Evolutionary conservation across 1,284 basidiomycete genomes (phyloP).

Genomic region (Pyrrhoderma lamaoense): DNA sequence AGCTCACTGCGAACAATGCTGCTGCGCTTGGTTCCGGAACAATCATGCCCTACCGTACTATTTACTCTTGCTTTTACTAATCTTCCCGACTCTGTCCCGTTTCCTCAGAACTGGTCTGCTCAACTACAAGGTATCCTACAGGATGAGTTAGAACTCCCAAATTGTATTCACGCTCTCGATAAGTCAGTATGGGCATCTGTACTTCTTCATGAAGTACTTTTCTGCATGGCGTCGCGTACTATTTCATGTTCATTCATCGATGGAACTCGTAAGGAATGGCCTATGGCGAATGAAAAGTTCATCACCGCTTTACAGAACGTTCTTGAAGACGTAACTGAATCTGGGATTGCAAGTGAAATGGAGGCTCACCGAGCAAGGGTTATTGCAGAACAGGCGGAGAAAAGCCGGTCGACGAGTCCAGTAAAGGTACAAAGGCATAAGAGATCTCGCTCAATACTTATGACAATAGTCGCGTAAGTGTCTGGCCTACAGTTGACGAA

Average conservation of each 20-base stretch:
- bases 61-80: constrained; percentile 58
- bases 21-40: constrained; percentile 54
- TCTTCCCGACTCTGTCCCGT: constrained; percentile 41
- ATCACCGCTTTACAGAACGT: constrained; percentile 41
- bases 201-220: constrained; percentile 50
- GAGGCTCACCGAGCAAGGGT: constrained; percentile 31
- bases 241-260: constrained; percentile 53
- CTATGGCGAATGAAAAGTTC: constrained; percentile 31
- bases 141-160: constrained; percentile 53
- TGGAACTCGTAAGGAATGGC: constrained; percentile 43
- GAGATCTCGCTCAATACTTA: constrained; percentile 58
- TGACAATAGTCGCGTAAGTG: constrained; percentile 58
- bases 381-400: constrained; percentile 19
- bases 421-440: constrained; percentile 32
- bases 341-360: constrained; percentile 31
- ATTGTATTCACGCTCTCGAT: constrained; percentile 55
- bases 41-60: constrained; percentile 57
- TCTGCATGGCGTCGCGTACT: constrained; percentile 43
- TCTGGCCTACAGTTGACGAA: background rate
- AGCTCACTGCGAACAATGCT: constrained; percentile 41
- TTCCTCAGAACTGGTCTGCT: constrained; percentile 49
- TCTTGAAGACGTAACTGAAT: constrained; percentile 44
- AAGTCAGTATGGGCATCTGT: constrained; percentile 50
- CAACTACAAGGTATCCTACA: constrained; percentile 44
- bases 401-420: constrained; percentile 16